phyloP scores from a whole-genome alignment of 83 land plant genomes.

The Picea abies region DNA sequence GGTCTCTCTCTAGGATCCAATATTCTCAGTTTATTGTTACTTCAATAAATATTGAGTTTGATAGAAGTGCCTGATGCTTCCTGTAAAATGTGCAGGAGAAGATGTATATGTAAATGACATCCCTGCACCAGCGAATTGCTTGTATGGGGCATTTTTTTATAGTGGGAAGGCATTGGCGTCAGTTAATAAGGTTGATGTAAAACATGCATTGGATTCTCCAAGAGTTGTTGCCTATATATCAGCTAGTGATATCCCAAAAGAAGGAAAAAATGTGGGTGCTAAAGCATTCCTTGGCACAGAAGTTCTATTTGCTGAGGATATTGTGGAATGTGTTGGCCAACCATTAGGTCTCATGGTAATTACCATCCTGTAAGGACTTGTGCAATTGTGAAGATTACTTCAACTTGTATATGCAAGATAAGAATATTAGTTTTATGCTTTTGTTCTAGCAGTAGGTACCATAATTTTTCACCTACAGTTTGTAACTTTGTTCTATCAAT shows the following conservation, averaged over 20 bases:
- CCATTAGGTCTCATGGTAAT: conserved; percentile 72
- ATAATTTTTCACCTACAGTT: too few relatives aligned
- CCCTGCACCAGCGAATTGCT: conserved; percentile 37
- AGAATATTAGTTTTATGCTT: too few relatives aligned
- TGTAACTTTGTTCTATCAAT: too few relatives aligned
- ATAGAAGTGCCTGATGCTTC: neutral
- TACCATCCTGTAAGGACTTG: too few relatives aligned
- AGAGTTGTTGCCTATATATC: conserved; percentile 35
- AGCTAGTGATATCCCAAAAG: conserved; percentile 52
- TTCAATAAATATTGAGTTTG: neutral
- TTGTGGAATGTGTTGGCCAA: conserved; percentile 66
- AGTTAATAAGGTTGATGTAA: conserved; percentile 25
- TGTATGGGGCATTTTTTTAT: conserved; percentile 78
- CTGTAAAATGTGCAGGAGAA: conserved; percentile 29
- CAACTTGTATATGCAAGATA: too few relatives aligned
- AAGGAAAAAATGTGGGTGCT: conserved; percentile 66
- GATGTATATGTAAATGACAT: conserved; percentile 55
- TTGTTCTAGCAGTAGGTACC: too few relatives aligned
- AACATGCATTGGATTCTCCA: conserved; percentile 31
- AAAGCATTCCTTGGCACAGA: conserved; percentile 37
- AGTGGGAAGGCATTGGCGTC: conserved; percentile 73
- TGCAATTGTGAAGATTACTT: too few relatives aligned
- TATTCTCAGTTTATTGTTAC: neutral
- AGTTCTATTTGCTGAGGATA: conserved; percentile 50
- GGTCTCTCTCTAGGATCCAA: neutral